Evolutionary conservation across 148 eudicot species (phyloP).

Genomic region (Vaccinium myrtillus): DNA sequence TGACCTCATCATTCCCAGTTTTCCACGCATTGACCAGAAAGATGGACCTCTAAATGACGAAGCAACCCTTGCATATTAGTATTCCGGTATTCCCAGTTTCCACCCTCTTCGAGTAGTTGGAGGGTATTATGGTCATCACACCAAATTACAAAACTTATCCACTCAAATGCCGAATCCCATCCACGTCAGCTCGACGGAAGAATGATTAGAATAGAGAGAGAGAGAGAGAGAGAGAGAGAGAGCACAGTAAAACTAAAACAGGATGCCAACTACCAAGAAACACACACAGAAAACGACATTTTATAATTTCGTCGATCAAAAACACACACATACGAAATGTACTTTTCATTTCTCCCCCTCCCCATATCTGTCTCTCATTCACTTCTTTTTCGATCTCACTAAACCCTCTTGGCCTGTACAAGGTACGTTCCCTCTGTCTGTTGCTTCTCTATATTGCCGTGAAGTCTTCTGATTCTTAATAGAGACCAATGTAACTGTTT

Average conservation of each 20-base stretch:
- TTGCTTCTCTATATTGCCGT: not conserved
- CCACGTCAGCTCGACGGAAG: constrained; percentile 5
- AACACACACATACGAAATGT: too few species aligned
- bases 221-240: not conserved
- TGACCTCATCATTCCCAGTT: not conserved
- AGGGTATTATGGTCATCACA: not conserved
- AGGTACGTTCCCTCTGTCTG: not conserved
- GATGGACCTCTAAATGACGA: not conserved
- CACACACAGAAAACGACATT: constrained; percentile 5
- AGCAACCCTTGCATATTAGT: not conserved
- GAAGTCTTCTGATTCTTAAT: not conserved
- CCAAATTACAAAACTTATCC: not conserved
- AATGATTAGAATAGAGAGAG: not conserved
- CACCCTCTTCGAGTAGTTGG: not conserved
- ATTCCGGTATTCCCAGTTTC: not conserved
- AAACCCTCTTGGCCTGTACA: not conserved
- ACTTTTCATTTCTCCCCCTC: too few species aligned
- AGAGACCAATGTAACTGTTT: not conserved
- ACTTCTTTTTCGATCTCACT: not conserved
- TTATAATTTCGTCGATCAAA: not conserved
- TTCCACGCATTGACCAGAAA: not conserved
- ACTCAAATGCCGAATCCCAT: not conserved
- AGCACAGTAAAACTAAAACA: not conserved
- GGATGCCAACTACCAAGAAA: constrained; percentile 3
- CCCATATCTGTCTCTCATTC: too few species aligned